Evolutionary conservation across 2,329 filamentous ascomycete genomes (phyloP), one percentile per base, ranked within the genome.

Genomic region (Gnomoniopsis sp.): DNA sequence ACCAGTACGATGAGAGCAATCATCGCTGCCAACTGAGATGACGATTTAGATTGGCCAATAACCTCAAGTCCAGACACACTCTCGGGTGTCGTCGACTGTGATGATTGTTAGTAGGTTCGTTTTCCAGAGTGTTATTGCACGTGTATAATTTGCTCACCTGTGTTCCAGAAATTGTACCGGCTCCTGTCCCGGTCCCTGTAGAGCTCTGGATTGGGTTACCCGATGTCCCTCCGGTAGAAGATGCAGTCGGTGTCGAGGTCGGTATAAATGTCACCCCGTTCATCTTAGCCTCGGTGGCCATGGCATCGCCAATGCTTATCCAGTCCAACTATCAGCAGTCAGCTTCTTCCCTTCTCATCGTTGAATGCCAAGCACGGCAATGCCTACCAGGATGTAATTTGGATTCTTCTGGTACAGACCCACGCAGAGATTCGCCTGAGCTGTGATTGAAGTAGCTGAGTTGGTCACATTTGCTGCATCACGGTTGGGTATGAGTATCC

Each of bases 401-500:
- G 74, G 71, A 19, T 62, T 57, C n/a, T 70, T 68, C 6, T 70
- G 69, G 38, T 71, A 68, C 17, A 63, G 65, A 14, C 55, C 52
- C 11, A 61, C 60, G 61, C 74, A 77, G n/a, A 72, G 66, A 22
- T 69, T 62, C 1, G 70, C 64, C 61, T 76, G 73, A 1, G 82
- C 82, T 0, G 66, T 70, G 15, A 75, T 74, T 0, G 76, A 78
- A 0, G 77, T 76, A 1, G 77, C 74, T 6, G 81, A 78, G 7
- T 80, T 82, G 48, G 69, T 84, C 30, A 74, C 75, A 1, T 74
- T 66, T 3, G 76, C 69, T 1, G 68, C 47, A 10, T 61, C 21
- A 0, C 65, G 55, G 56, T 70, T 67, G 1, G 74, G 70, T 17
- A 69, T 64, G 26, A 62, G 49, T 14, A 70, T 68, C 3, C 66